A percentile compares a stretch with the other conserved stretches of the same genome.
These are phyloP conservation scores for Ascosphaera apis DNA, from an alignment of 2,329 filamentous ascomycete genomes.

Conservation along the genomic window DNA sequence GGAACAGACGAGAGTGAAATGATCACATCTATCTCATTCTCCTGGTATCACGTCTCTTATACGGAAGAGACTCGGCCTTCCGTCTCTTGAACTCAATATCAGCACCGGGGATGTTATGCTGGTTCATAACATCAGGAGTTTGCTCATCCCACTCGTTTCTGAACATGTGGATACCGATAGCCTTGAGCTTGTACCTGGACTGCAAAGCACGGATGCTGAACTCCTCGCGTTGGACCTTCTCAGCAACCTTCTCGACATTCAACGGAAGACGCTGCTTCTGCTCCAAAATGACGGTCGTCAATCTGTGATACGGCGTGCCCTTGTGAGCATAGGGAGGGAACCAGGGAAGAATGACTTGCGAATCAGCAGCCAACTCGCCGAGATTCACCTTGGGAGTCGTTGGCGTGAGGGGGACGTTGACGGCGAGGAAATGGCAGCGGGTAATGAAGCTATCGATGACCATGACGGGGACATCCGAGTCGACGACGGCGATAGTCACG, in stretches of 20 bases:
- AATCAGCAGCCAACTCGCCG: constrained; percentile 31
- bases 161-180: constrained; percentile 74
- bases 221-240: constrained; percentile 31
- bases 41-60: constrained; percentile 28
- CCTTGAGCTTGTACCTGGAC: constrained; percentile 41
- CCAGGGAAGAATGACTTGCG: constrained; percentile 57
- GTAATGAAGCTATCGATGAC: constrained; percentile 53
- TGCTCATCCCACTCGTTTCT: constrained; percentile 72
- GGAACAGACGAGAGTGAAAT: no score
- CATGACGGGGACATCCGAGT: constrained; percentile 69
- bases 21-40: no score
- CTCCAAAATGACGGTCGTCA: constrained; percentile 63
- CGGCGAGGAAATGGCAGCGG: constrained; percentile 71
- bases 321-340: constrained; percentile 70
- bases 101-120: constrained; percentile 48
- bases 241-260: constrained; percentile 33
- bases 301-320: constrained; percentile 73
- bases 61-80: constrained; percentile 45
- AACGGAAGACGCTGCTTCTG: constrained; percentile 41
- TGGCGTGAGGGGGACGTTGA: constrained; percentile 43
- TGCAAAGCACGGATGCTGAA: constrained; percentile 59
- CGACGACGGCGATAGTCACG: constrained; percentile 64
- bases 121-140: constrained; percentile 69
- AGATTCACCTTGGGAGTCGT: constrained; percentile 41
- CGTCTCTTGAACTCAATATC: constrained; percentile 69